Evolutionary conservation across 257 asterid genomes (phyloP).

Genomic region (Lycium barbarum): DNA sequence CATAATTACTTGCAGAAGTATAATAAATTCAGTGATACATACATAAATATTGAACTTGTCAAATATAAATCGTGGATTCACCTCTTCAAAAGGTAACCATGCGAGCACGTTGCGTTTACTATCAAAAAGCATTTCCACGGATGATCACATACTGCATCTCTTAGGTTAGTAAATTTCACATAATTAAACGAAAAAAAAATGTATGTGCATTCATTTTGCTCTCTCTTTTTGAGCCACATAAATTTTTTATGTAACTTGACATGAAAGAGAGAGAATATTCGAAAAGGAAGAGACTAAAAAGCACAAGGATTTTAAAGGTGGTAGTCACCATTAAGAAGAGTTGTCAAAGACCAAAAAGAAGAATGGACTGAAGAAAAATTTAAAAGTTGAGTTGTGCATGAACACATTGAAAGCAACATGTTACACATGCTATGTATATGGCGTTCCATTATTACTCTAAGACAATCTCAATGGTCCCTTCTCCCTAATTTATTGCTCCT

Average conservation of each 20-base stretch:
- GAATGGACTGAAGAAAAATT: slow-evolving; percentile 23
- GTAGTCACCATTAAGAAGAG: slow-evolving; percentile 19
- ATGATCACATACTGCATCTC: too few species aligned
- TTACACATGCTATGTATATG: slow-evolving; percentile 32
- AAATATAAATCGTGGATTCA: not conserved
- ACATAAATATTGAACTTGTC: not conserved
- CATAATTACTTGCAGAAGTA: too few species aligned
- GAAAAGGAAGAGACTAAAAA: not conserved
- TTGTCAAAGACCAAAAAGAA: slow-evolving; percentile 29
- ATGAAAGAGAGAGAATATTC: not conserved
- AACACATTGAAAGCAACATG: slow-evolving; percentile 43
- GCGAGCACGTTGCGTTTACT: not conserved
- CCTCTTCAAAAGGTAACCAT: not conserved
- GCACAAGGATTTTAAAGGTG: not conserved
- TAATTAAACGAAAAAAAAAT: not conserved
- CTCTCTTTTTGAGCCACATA: not conserved
- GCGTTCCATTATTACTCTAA: slow-evolving; percentile 29
- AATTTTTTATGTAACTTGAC: not conserved
- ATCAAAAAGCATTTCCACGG: too few species aligned
- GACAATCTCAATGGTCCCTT: slow-evolving; percentile 36
- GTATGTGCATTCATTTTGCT: not conserved
- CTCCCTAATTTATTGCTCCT: not conserved
- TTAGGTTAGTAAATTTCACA: too few species aligned
- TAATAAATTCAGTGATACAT: too few species aligned
- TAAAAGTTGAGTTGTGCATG: slow-evolving; percentile 40